Base-by-base conservation (phyloP, 805 yeast species). In the Lachancea quebecensis region DNA sequence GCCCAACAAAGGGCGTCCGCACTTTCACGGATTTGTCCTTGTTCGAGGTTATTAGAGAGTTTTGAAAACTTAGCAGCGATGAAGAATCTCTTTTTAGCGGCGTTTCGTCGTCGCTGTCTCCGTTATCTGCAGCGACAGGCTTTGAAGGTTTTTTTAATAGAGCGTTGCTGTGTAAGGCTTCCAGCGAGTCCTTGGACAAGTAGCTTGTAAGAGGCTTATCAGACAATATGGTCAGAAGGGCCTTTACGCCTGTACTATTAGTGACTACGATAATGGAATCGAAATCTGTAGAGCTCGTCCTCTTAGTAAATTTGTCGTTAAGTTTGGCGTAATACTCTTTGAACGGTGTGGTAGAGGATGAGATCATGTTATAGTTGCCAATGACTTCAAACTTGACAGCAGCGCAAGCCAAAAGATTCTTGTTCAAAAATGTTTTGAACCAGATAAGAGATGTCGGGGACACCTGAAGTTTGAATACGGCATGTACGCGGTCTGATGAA, bases 211-310 rank as follows among this genome's bases (percentile, higher is more conserved):
- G 44, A 1, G 68, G 66, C 38, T 56, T 56, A 48, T 64, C 68
- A 1, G 65, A 59, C 18, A 64, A 42, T 11, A 64, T 59, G 1
- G 68, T 64, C 38, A 64, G 45, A 33, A 64, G 50, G 3, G 68
- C 68, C 43, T 59, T 61, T 7, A 64, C 60, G 17, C 68, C 68
- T 1, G 66, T 62, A 42, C 54, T 56, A 39, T 64, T 62, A 9
- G 67, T 60, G 1, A 64, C 51, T 3, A 64, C 55, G 12, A 57
- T 49, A 2, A 64, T 58, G 7, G 65, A 51, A 15, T 59, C 63
- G 9, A 55, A 34, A 6, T 38, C 44, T 29, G 17, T 39, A 27
- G 28, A 36, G 28, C n/a, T 40, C 33, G 14, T 32, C 36, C 28
- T 41, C 15, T 46, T 38, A 15, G 53, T 44, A 40, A 62, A 64